Base-by-base conservation (phyloP, 225 moss, liverwort and hornwort genomes). In the Thuidium tamariscinum region DNA sequence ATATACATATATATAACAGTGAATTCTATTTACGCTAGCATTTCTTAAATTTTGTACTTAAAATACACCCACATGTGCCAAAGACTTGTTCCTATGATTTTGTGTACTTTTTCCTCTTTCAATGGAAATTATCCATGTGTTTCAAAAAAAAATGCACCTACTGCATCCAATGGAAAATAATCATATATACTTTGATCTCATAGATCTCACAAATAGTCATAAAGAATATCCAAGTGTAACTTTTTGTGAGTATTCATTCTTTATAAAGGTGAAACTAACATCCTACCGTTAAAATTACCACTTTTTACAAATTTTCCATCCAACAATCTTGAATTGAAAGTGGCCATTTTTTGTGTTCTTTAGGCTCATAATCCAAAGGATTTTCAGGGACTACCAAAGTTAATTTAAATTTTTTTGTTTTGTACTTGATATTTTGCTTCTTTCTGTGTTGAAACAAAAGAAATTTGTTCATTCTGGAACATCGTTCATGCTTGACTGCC, bases 1-100 rank as follows among this genome's bases (percentile, higher is more conserved):
- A 70, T 70, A 5, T 42, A 70, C 0, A 26, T 3, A 27, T 16
- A 11, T 3, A 21, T 66, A 7, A 9, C 15, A 25, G 1, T 41
- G 0, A 37, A 70, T 44, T 70, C 44, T 9, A 70, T 2, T 10
- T 30, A 46, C 1, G 27, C 5, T 29, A 17, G 4, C 30, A 72
- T 29, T 72, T 30, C 11, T 46, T 46, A 10, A 17, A 48, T 48
- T 72, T 48, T 19, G 19, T 0, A 72, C 0, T 42, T 27, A 16
- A 3, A 1, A 70, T 5, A 15, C 3, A 14, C 9, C 41, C 15
- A 70, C 2, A 16, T 0, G 16, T n/a, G n/a, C n/a, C n/a, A n/a
- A n/a, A n/a, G n/a, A n/a, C n/a, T n/a, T n/a, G n/a, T n/a, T n/a
- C n/a, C n/a, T n/a, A n/a, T n/a, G n/a, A n/a, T n/a, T n/a, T n/a